Evolutionary conservation across 257 asterid genomes (phyloP).

Genomic region (Cordia subcordata): DNA sequence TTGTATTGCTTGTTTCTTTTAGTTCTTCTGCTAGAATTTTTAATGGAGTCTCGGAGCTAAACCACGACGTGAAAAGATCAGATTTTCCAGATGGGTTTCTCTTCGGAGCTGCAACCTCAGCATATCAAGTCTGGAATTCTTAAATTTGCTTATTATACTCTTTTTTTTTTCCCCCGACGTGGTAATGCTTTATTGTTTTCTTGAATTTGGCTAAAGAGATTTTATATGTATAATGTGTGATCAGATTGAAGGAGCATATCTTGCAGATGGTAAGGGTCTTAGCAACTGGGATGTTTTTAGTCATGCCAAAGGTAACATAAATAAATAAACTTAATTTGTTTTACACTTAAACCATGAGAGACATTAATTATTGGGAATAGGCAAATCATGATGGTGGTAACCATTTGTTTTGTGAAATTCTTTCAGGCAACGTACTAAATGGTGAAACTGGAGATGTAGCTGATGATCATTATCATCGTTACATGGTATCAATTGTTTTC

Average conservation of each 20-base stretch:
- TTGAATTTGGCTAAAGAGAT: neutral
- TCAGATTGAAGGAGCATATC: slow-evolving; percentile 73
- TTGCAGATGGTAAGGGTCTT: slow-evolving; percentile 58
- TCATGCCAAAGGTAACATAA: slow-evolving; percentile 31
- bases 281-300: slow-evolving; percentile 78
- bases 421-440: slow-evolving; percentile 28
- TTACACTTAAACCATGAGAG: too few species aligned
- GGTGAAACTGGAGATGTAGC: slow-evolving; percentile 39
- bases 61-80: slow-evolving; percentile 31
- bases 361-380: neutral
- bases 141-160: slow-evolving; percentile 1
- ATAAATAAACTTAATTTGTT: too few species aligned
- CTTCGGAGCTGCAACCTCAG: slow-evolving; percentile 73
- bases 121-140: slow-evolving; percentile 50
- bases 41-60: neutral
- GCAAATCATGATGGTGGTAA: neutral
- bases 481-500: slow-evolving; percentile 25
- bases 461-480: slow-evolving; percentile 40
- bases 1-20: neutral
- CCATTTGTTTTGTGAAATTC: neutral
- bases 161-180: neutral
- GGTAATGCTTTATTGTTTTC: neutral
- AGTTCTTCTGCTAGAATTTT: slow-evolving; percentile 8
- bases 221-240: neutral
- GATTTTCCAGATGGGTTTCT: slow-evolving; percentile 69